Conservation (phyloP, 306 rosid species). For the Luffa acutangula region DNA sequence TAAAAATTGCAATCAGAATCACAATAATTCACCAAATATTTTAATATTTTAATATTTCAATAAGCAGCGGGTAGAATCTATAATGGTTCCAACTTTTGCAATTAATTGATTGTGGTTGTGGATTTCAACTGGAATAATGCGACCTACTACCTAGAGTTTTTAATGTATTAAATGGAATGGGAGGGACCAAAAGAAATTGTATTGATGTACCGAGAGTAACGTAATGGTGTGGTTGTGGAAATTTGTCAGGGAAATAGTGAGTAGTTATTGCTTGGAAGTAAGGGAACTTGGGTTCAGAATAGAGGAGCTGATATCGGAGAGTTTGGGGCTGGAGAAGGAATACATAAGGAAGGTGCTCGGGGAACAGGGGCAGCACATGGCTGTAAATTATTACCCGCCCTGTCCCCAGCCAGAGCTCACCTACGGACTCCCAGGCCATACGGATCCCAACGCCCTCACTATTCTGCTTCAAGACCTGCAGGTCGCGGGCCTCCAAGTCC, state of each 20-base stretch:
- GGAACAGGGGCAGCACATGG: constrained; percentile 95
- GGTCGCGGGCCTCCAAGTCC: constrained; percentile 80
- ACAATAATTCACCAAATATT: neutral
- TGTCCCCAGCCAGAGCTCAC: constrained; percentile 91
- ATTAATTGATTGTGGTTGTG: neutral
- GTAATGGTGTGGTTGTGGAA: too few relatives aligned
- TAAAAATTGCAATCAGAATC: neutral
- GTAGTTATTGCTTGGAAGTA: constrained; percentile 42
- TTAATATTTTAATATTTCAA: neutral
- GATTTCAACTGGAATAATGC: too few relatives aligned
- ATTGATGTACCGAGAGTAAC: too few relatives aligned
- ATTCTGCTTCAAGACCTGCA: constrained; percentile 62
- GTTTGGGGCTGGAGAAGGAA: constrained; percentile 62
- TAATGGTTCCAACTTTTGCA: neutral
- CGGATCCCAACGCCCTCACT: constrained; percentile 91
- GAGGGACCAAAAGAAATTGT: neutral
- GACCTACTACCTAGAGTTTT: too few relatives aligned
- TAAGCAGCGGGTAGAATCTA: neutral
- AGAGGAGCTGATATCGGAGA: constrained; percentile 60
- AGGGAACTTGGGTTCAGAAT: constrained; percentile 49
- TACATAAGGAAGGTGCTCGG: constrained; percentile 42
- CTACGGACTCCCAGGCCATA: constrained; percentile 81
- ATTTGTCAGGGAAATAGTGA: constrained; percentile 43
- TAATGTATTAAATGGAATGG: too few relatives aligned
- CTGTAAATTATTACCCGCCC: constrained; percentile 80